These are phyloP conservation scores for Aspergillus avenaceus DNA, from an alignment of 495 filamentous ascomycete genomes.

Conservation along the genomic window DNA sequence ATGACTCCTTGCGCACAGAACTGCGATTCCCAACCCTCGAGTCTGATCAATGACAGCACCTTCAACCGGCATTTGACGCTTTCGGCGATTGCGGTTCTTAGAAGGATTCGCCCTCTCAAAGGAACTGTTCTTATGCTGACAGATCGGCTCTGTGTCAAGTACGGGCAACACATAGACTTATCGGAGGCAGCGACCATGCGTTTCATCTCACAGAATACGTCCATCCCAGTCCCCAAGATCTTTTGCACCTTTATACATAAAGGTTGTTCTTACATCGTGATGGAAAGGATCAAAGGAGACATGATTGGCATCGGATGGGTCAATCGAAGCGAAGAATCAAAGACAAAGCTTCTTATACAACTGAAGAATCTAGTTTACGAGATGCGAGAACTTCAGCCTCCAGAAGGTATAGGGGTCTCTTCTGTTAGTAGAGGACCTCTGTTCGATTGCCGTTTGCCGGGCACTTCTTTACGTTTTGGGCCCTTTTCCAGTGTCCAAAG, in stretches of 20 bases:
- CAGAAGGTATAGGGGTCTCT: slow-evolving; percentile 26
- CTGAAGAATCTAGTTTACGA: slow-evolving; percentile 35
- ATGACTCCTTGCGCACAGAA: too few species aligned
- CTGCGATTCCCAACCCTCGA: too few species aligned
- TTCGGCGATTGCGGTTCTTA: too few species aligned
- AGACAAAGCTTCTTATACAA: slow-evolving; percentile 39
- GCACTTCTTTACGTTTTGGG: slow-evolving; percentile 28
- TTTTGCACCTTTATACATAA: slow-evolving; percentile 42
- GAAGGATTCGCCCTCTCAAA: too few species aligned
- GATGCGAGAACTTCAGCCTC: slow-evolving; percentile 35
- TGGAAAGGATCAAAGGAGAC: slow-evolving; percentile 47
- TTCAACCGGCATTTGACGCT: too few species aligned
- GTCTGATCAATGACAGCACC: too few species aligned
- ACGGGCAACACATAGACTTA: too few species aligned
- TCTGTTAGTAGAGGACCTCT: slow-evolving; percentile 39
- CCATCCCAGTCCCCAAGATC: slow-evolving; percentile 49
- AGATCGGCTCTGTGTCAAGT: too few species aligned
- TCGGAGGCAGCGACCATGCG: slow-evolving; percentile 46
- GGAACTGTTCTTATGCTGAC: too few species aligned
- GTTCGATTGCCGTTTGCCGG: slow-evolving; percentile 34
- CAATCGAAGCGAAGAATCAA: slow-evolving; percentile 32
- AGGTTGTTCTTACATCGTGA: slow-evolving; percentile 44
- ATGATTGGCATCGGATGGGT: slow-evolving; percentile 31
- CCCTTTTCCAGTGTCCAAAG: slow-evolving; percentile 38
- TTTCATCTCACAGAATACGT: slow-evolving; percentile 43